Evolutionary conservation across 1,139 yeast genomes (phyloP), one percentile per base, ranked within the genome.

Genomic region (Hyphopichia wangnamkhiaoensis): DNA sequence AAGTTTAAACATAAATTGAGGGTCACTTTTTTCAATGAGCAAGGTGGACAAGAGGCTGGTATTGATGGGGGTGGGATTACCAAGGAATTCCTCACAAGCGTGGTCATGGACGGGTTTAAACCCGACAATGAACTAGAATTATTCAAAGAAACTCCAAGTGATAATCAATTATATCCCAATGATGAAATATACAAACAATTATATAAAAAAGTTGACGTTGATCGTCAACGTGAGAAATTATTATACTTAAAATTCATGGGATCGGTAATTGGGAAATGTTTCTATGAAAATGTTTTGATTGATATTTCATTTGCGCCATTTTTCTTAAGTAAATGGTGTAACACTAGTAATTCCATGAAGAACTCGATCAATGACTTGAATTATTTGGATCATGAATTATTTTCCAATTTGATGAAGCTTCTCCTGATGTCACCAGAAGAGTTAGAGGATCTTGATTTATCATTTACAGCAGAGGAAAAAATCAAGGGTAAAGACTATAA

Each of bases 1-100:
- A 65, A 67, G 14, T 76, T 93, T 58, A 88, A 85, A 52, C 58
- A 74, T 18, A 73, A 70, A 27, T 61, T 91, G 13, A 68, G 77
- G 2, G 90, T 93, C 3, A 73, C 76, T 5, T 90, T 93, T 53
- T 68, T 67, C 37, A 86, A 87, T 53, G 79, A 83, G 43, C 78
- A 83, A 59, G 96, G 95, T 1, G 79, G 76, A 20, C 76, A 70
- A 32, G 95, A 86, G 53, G 93, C 86, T 1, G 98, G 98, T 1
- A 84, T 93, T 39, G 98, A 93, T 61, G 98, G 98, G 4, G 98
- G 98, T 9, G 98, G 98, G 2, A 70, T 93, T 17, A 91, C 98
- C 0, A 91, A 93, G 58, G 98, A 93, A 53, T 83, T 93, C 49
- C 65, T 93, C 40, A 89, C 93, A 2, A 71, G 84, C 36, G 82